Base-by-base conservation (phyloP, 805 yeast genomes). In the Starmera quercuum region DNA sequence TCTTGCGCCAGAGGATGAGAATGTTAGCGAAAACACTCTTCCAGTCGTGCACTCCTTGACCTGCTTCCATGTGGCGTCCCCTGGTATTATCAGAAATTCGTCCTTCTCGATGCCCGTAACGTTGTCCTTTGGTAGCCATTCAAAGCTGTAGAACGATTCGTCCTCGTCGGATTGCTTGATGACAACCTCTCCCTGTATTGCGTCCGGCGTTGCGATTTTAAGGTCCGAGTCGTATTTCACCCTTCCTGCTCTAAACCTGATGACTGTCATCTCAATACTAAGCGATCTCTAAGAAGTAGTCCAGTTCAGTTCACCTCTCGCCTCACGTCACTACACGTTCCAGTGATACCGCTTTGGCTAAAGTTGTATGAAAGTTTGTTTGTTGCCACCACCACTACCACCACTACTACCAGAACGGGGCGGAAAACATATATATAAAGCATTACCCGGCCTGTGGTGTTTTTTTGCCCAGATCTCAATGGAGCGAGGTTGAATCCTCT, bases 61-160 rank as follows among this genome's bases (percentile, higher is more conserved):
- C 35, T 73, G 83, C 41, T 72, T 71, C 76, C 87, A 83, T 28
- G 79, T 73, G 33, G 83, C 90, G 49, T 86, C 95, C 2, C 94
- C 95, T 0, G 94, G 92, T 45, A 85, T 77, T 28, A 85, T 72
- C 43, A 84, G 63, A 38, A 83, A 64, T 42, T 79, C 87, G 35
- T 76, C 82, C 29, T 64, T 64, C 36, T 69, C 75, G 20, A 47
- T 62, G 14, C 63, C 55, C 6, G 66, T 63, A 5, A 64, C 55
- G 29, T 57, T 64, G 20, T 70, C 74, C 36, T 82, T 73, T 21
- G 94, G 84, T 26, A 68, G 59, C 95, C 95, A 85, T 34, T 60
- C 64, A 45, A 84, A 79, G 32, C 78, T 75, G 47, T 68, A 76
- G 51, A 84, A 74, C 13, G 77, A 76, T 33, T 81, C 83, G 38